These are phyloP conservation scores for Saposhnikovia divaricata DNA, from an alignment of 129 eudicot genomes.

Conservation along the genomic window DNA sequence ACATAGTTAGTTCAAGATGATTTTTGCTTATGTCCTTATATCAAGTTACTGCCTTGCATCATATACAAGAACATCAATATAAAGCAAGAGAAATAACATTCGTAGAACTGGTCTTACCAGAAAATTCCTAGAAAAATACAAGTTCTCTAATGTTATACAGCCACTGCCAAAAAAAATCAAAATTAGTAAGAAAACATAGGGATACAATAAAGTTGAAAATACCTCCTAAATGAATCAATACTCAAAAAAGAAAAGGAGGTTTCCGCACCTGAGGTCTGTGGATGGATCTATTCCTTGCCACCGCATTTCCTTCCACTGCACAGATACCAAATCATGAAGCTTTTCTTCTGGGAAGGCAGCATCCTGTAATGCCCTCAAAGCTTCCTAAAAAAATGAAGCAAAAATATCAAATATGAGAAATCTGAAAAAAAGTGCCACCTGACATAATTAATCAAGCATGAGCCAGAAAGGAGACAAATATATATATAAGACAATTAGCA, in stretches of 20 bases:
- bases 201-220: not conserved
- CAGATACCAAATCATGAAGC: slow-evolving; percentile 74
- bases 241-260: not conserved
- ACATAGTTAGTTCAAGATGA: not conserved
- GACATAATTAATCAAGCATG: slow-evolving; percentile 3
- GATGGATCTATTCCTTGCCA: slow-evolving; percentile 99
- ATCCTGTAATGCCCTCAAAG: slow-evolving; percentile 76
- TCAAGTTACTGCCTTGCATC: not conserved
- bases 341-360: slow-evolving; percentile 92
- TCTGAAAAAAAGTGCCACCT: not conserved
- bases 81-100: too few relatives aligned
- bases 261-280: slow-evolving; percentile 75
- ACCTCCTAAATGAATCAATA: not conserved
- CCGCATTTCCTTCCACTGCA: slow-evolving; percentile 99
- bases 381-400: slow-evolving; percentile 44
- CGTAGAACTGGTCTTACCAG: slow-evolving; percentile 51
- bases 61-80: not conserved
- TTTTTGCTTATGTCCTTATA: not conserved
- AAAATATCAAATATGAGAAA: not conserved
- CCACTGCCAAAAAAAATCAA: slow-evolving; percentile 49
- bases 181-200: not conserved
- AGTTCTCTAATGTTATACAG: slow-evolving; percentile 90
- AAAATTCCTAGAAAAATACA: slow-evolving; percentile 67
- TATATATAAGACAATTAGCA: slow-evolving; percentile 10
- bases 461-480: not conserved